Percentiles rank a stretch among this genome's conserved stretches.
Conservation (phyloP, 169 alveolate species). For the Babesia sp. region DNA sequence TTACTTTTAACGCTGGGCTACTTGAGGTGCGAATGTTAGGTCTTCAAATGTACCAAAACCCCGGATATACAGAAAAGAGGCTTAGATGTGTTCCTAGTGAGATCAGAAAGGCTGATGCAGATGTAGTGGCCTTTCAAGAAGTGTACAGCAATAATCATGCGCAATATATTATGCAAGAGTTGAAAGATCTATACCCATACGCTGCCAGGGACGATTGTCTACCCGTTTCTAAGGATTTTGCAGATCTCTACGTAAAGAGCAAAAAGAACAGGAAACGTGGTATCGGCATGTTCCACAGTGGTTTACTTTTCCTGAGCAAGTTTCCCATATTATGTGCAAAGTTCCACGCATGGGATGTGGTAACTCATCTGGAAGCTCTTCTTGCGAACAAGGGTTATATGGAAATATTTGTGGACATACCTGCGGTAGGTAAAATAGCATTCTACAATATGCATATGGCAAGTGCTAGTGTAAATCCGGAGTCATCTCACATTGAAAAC, state of each 20-base stretch:
- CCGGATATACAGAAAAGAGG: conserved; percentile 85
- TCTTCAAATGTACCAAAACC: conserved; percentile 83
- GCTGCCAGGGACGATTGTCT: conserved; percentile 30
- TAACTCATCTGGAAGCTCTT: conserved; percentile 83
- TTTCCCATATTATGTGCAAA: conserved; percentile 83
- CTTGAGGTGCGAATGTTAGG: conserved; percentile 86
- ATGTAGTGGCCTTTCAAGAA: conserved; percentile 87
- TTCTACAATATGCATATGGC: conserved; percentile 87
- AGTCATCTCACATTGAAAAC: conserved; percentile 82
- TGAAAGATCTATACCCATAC: conserved; percentile 80
- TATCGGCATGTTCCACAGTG: conserved; percentile 81
- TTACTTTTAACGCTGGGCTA: conserved; percentile 86
- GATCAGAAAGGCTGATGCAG: conserved; percentile 81
- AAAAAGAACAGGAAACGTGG: conserved; percentile 30
- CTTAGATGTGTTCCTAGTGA: conserved; percentile 84
- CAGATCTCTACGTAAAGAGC: conserved; percentile 33
- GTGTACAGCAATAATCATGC: conserved; percentile 84
- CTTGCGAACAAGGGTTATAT: conserved; percentile 86
- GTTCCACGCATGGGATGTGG: conserved; percentile 83
- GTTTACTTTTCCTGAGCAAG: conserved; percentile 85
- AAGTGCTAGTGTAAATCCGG: conserved; percentile 87
- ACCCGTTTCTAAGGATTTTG: conserved; percentile 27
- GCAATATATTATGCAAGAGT: conserved; percentile 74
- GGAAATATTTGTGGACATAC: conserved; percentile 84
- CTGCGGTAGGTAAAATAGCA: conserved; percentile 81